Conservation (phyloP, 805 yeast species). For the Kodamaea kakaduensis region DNA sequence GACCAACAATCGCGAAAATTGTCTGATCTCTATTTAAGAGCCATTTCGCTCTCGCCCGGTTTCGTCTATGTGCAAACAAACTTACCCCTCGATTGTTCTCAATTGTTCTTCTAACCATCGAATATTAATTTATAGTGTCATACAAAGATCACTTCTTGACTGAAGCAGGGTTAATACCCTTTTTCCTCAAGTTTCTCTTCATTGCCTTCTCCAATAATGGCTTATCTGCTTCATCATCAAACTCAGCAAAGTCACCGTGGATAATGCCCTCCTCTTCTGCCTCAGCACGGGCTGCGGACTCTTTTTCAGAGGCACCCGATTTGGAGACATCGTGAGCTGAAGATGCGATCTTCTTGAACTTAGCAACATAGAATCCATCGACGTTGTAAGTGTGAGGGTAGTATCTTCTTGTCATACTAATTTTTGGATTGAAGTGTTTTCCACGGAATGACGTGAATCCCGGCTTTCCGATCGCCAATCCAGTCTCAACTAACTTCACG, state of each 20-base stretch:
- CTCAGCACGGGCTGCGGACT: conserved; percentile 73
- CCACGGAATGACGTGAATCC: conserved; percentile 95
- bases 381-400: conserved; percentile 98
- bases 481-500: conserved; percentile 89
- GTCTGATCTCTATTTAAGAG: too few relatives aligned
- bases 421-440: conserved; percentile 73
- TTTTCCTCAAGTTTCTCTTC: conserved; percentile 60
- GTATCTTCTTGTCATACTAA: conserved; percentile 85
- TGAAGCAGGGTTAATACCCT: conserved; percentile 66
- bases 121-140: conserved; percentile 8
- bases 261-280: conserved; percentile 78
- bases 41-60: too few relatives aligned
- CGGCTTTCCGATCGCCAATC: conserved; percentile 89
- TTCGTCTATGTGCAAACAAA: too few relatives aligned
- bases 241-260: conserved; percentile 79
- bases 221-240: conserved; percentile 73
- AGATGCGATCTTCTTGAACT: conserved; percentile 85
- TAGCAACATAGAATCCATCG: conserved; percentile 97
- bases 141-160: conserved; percentile 16
- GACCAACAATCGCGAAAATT: too few relatives aligned
- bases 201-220: conserved; percentile 66
- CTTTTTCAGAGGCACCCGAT: conserved; percentile 88
- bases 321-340: conserved; percentile 80
- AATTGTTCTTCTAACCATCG: not conserved
- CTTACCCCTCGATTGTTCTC: too few relatives aligned